Evolutionary conservation across 257 asterid genomes (phyloP).

Genomic region (Solanum medicagineum): DNA sequence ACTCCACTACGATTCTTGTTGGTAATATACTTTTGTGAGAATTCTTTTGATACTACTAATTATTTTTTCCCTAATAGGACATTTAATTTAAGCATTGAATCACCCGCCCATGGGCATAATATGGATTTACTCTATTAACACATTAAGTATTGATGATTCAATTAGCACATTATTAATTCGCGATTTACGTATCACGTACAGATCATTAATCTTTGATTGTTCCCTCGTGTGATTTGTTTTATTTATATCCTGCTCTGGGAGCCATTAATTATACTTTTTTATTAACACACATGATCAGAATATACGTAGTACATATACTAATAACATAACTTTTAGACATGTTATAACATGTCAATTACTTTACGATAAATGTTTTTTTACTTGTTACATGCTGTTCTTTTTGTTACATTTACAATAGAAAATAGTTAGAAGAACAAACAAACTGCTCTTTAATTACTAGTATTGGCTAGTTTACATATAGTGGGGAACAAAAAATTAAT

Average conservation of each 20-base stretch:
- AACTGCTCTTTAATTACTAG: background rate
- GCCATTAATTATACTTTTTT: background rate
- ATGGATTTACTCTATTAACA: background rate
- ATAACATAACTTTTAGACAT: background rate
- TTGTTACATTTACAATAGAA: background rate
- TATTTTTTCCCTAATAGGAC: too few relatives aligned
- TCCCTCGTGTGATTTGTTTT: background rate
- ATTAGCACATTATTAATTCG: background rate
- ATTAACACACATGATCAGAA: background rate
- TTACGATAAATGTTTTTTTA: background rate
- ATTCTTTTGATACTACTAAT: background rate
- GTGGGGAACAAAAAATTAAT: background rate
- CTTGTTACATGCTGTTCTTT: background rate
- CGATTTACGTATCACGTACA: background rate
- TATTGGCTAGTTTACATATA: background rate
- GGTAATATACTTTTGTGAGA: background rate
- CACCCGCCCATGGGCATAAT: background rate
- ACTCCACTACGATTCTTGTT: too few relatives aligned
- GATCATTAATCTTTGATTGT: background rate
- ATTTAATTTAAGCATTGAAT: background rate
- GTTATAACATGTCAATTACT: background rate
- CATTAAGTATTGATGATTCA: background rate
- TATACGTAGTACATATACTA: background rate
- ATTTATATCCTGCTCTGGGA: background rate
- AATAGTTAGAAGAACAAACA: background rate